Evolutionary conservation across 2,329 filamentous ascomycete species (phyloP), one percentile per base, ranked within the genome.

Genomic region (Talaromyces funiculosus): DNA sequence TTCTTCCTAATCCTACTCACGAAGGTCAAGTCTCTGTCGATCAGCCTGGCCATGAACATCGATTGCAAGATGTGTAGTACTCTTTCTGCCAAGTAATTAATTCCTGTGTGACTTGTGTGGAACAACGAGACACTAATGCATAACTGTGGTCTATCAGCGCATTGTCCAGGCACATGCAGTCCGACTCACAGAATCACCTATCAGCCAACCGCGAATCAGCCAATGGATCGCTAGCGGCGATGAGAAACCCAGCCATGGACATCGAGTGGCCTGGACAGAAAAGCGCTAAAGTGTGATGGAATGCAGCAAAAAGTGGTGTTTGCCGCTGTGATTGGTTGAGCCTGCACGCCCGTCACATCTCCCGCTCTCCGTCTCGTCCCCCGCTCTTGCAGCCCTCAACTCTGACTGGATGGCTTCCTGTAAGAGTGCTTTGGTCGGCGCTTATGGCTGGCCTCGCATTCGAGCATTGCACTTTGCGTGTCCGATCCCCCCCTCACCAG

Each of bases 401-500:
- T 64, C 59, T 65, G 47, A 62, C 68, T 67, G 67, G 67, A 66
- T 73, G 54, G 72, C 73, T 3, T 1, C 3, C 3, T 3, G 29
- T 35, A 10, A 69, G 71, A 65, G 66, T 71, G 66, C 47, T 33
- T 72, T 70, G 71, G 68, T 64, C 62, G 64, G 65, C 65, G 64
- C 62, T 62, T 63, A 62, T 45, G 59, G 60, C 60, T 61, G 42
- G 62, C 43, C 59, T 65, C 65, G 66, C 63, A 55, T 60, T 51
- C 56, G 57, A 51, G 18, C 57, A 53, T 29, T n/a, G 49, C 43
- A 26, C 14, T 47, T 18, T 26, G 43, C 43, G 8, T n/a, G 22
- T 29, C 22, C 33, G 22, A 22, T 26, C 24, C 24, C 53, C n/a
- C 55, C 55, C 55, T 57, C 55, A 47, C 20, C 55, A 57, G 55